Percentiles rank a stretch among this genome's conserved stretches.
These are phyloP conservation scores for Eragrostis curvula DNA, from an alignment of 176 grass and related monocot genomes.

Conservation along the genomic window DNA sequence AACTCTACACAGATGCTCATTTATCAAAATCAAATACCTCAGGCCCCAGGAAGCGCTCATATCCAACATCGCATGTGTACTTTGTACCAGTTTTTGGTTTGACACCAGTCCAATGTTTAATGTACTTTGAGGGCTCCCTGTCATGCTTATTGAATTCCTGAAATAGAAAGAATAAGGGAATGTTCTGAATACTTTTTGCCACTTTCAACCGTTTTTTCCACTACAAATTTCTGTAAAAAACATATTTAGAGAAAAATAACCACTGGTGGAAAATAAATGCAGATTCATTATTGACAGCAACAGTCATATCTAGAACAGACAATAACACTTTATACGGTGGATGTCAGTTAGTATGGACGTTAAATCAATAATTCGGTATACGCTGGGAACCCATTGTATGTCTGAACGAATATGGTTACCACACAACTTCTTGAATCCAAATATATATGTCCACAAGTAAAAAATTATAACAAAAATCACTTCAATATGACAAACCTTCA, in stretches of 20 bases:
- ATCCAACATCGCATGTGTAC: constrained; percentile 91
- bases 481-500: constrained; percentile 64
- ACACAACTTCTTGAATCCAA: background rate
- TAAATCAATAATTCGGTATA: background rate
- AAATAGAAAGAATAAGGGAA: constrained; percentile 28
- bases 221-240: background rate
- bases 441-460: background rate
- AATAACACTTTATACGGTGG: background rate
- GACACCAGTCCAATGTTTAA: constrained; percentile 79
- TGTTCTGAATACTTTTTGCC: background rate
- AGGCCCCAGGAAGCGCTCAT: constrained; percentile 95
- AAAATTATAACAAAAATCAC: background rate
- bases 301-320: background rate
- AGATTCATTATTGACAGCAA: background rate
- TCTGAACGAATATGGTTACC: background rate
- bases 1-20: background rate
- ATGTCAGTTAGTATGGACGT: background rate
- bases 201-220: background rate
- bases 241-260: constrained; percentile 20
- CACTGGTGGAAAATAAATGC: background rate
- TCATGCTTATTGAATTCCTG: constrained; percentile 99
- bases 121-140: constrained; percentile 83
- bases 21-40: constrained; percentile 63
- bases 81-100: constrained; percentile 85
- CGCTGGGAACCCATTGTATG: background rate